phyloP scores from a whole-genome alignment of 108 stramenopile species.

The Cyclotella sp. region DNA sequence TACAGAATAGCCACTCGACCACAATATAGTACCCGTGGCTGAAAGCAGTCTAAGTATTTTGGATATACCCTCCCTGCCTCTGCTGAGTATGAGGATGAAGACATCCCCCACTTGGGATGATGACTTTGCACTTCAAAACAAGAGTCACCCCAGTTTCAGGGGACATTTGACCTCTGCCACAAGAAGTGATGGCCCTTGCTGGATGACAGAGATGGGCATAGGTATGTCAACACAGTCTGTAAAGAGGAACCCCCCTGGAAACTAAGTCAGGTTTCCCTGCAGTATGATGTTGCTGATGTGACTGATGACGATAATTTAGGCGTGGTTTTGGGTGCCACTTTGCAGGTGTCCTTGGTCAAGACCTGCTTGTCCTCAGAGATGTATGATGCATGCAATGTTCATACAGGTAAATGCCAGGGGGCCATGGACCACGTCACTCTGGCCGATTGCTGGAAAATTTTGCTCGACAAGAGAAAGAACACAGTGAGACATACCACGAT shows the following conservation, averaged over 20 bases:
- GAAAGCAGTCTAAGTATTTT: no score
- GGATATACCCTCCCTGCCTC: neutral
- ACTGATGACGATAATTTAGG: slow-evolving; percentile 18
- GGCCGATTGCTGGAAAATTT: no score
- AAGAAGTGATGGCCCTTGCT: neutral
- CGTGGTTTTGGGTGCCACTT: neutral
- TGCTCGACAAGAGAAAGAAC: no score
- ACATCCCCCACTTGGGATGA: neutral
- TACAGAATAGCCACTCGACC: no score
- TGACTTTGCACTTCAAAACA: neutral
- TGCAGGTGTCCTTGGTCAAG: neutral
- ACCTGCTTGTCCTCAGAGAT: neutral
- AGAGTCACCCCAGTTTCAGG: neutral
- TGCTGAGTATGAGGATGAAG: neutral
- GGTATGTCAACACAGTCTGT: neutral
- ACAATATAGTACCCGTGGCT: no score
- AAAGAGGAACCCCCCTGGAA: no score
- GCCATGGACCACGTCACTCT: no score
- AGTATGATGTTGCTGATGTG: neutral
- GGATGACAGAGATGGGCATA: neutral
- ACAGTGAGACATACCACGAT: no score
- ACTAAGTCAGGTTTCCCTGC: no score
- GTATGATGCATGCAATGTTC: no score
- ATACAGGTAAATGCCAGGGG: no score
- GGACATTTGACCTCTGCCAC: neutral